Evolutionary conservation across 768 basidiomycete genomes (phyloP), one percentile per base, ranked within the genome.

Genomic region (Harrya chromipes): DNA sequence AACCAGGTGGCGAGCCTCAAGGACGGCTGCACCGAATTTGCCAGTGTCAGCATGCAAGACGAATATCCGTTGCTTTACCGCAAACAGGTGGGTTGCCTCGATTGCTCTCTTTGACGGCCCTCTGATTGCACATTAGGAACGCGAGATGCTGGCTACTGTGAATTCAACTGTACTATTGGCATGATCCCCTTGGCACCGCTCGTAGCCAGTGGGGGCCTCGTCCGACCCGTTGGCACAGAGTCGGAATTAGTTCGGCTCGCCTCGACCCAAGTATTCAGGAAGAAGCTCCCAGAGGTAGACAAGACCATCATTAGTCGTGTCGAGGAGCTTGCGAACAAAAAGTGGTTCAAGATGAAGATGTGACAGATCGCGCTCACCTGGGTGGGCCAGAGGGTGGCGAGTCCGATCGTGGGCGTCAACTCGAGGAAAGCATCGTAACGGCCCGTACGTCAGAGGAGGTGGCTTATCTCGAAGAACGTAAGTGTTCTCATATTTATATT

Each of bases 31-130:
- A 79, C 80, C 6, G 74, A 69, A 50, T 82, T 83, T 52, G n/a
- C n/a, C n/a, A n/a, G n/a, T n/a, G 70, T 79, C 40, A 75, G 78
- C 50, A 80, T 82, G 72, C 81, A 83, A 62, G 70, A 73, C 38
- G 74, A 78, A 50, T 75, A 82, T 53, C 77, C 71, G 31, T 62
- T 81, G 6, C n/a, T n/a, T n/a, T n/a, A n/a, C n/a, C 67, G 23
- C 23, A 6, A 6, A 23, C 23, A n/a, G n/a, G n/a, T n/a, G n/a
- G n/a, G n/a, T n/a, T n/a, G n/a, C n/a, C n/a, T n/a, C n/a, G n/a
- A n/a, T n/a, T n/a, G n/a, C n/a, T n/a, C n/a, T n/a, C n/a, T n/a
- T n/a, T n/a, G n/a, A n/a, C n/a, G n/a, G n/a, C n/a, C n/a, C n/a
- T n/a, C n/a, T n/a, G n/a, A n/a, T n/a, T n/a, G n/a, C 23, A 23